Percentiles rank a stretch among this genome's conserved stretches.
These are phyloP conservation scores for Kwoniella dejecticola DNA, from an alignment of 768 basidiomycete species.

Conservation along the genomic window DNA sequence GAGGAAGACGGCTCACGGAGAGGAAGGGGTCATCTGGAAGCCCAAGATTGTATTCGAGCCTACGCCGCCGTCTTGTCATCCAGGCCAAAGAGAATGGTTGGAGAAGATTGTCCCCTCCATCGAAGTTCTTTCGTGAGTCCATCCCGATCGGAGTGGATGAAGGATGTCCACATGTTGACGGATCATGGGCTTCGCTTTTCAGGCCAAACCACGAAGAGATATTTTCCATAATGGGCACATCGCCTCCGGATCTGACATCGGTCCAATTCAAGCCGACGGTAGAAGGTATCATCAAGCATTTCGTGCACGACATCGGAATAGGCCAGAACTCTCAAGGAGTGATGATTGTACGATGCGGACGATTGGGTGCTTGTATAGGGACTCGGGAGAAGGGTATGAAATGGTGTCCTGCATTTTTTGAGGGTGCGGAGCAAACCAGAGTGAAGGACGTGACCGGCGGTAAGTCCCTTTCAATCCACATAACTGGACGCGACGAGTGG, in stretches of 20 bases:
- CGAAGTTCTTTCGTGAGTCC: conserved; percentile 43
- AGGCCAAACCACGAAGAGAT: conserved; percentile 54
- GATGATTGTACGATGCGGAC: conserved; percentile 42
- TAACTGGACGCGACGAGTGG: no score
- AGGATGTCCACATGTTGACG: not conserved
- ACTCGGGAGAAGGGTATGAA: conserved; percentile 31
- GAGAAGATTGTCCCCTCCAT: conserved; percentile 26
- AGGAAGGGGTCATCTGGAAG: conserved; percentile 16
- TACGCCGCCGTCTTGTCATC: conserved; percentile 38
- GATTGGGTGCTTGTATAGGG: conserved; percentile 37
- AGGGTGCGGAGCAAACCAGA: conserved; percentile 12
- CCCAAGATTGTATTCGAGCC: conserved; percentile 51
- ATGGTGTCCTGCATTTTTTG: conserved; percentile 47
- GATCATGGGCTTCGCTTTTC: not conserved
- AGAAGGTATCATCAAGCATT: conserved; percentile 32
- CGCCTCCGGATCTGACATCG: conserved; percentile 14
- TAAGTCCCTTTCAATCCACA: conserved; percentile 24
- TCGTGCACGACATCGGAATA: conserved; percentile 34
- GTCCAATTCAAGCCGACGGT: conserved; percentile 24
- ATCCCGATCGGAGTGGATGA: not conserved
- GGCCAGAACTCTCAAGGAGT: conserved; percentile 32
- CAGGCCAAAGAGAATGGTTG: conserved; percentile 37
- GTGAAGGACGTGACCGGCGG: conserved; percentile 48
- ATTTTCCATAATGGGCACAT: conserved; percentile 30
- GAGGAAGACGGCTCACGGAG: not conserved